These are phyloP conservation scores for Zymoseptoria brevis DNA, from an alignment of 2,329 filamentous ascomycete genomes.

Conservation along the genomic window DNA sequence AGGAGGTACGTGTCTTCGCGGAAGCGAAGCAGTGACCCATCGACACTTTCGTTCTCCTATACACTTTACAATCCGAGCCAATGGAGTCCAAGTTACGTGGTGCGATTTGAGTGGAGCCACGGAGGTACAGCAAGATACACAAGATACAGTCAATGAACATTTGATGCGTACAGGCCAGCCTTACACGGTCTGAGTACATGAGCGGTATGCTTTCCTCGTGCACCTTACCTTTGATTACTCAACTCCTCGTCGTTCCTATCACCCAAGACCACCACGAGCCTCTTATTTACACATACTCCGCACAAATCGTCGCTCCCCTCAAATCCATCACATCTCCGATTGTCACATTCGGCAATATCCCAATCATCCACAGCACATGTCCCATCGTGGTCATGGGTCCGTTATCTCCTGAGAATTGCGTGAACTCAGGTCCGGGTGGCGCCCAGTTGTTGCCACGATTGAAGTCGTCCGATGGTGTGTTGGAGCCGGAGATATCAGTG, in stretches of 20 bases:
- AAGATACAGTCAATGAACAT: no score
- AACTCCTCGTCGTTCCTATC: not conserved
- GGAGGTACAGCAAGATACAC: no score
- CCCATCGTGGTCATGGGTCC: conserved; percentile 12
- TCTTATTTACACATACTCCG: conserved; percentile 8
- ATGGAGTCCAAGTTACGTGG: no score
- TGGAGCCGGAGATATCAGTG: conserved; percentile 13
- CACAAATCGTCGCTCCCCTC: conserved; percentile 8
- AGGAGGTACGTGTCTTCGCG: no score
- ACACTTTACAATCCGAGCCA: no score
- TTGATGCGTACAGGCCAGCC: no score
- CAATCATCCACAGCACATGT: conserved; percentile 17
- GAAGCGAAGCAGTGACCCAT: no score
- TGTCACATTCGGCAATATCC: conserved; percentile 16
- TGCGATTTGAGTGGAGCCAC: no score
- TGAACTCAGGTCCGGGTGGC: conserved; percentile 16
- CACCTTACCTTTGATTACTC: not conserved
- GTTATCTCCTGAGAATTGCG: conserved; percentile 11
- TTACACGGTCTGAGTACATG: no score
- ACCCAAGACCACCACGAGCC: not conserved
- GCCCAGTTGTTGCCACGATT: conserved; percentile 11
- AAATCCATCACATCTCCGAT: conserved; percentile 15
- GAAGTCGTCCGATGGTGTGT: conserved; percentile 13
- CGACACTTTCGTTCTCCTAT: no score
- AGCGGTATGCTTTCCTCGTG: no score